These are phyloP conservation scores for Colletotrichum scovillei DNA, from an alignment of 2,329 filamentous ascomycete genomes.

Conservation along the genomic window DNA sequence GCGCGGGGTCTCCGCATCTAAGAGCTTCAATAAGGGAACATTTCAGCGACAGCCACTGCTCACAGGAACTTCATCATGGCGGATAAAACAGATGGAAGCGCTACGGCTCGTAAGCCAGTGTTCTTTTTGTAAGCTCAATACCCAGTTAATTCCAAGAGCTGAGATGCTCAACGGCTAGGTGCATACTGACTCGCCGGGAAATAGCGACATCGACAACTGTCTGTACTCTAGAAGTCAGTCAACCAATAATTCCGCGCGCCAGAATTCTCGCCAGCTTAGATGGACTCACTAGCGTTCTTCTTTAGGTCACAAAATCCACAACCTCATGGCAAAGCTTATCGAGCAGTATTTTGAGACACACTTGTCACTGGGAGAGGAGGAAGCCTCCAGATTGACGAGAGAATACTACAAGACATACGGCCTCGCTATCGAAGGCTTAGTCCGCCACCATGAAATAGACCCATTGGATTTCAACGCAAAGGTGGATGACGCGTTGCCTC, in stretches of 20 bases:
- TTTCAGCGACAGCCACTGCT: background rate
- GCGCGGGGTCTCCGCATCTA: background rate
- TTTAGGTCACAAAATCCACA: constrained; percentile 80
- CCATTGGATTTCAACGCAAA: constrained; percentile 93
- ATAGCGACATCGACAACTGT: constrained; percentile 99
- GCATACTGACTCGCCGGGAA: constrained; percentile 23
- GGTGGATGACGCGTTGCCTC: constrained; percentile 93
- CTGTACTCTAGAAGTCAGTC: constrained; percentile 83
- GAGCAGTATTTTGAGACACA: constrained; percentile 72
- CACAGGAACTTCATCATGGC: background rate
- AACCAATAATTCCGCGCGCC: constrained; percentile 42
- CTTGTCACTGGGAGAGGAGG: constrained; percentile 78
- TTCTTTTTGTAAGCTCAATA: constrained; percentile 54
- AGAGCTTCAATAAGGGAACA: background rate
- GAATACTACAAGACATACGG: constrained; percentile 97
- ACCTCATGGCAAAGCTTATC: constrained; percentile 89
- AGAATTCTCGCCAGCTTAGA: accelerated
- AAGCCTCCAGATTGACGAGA: constrained; percentile 84
- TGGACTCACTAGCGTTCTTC: background rate
- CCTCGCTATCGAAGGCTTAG: constrained; percentile 92
- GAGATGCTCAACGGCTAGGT: background rate
- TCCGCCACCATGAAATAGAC: constrained; percentile 94
- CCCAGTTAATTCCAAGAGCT: background rate
- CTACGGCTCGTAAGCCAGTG: constrained; percentile 48
- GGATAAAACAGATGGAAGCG: constrained; percentile 39